These are phyloP conservation scores for Alternaria sp. DNA, from an alignment of 2,329 filamentous ascomycete species.

Conservation along the genomic window DNA sequence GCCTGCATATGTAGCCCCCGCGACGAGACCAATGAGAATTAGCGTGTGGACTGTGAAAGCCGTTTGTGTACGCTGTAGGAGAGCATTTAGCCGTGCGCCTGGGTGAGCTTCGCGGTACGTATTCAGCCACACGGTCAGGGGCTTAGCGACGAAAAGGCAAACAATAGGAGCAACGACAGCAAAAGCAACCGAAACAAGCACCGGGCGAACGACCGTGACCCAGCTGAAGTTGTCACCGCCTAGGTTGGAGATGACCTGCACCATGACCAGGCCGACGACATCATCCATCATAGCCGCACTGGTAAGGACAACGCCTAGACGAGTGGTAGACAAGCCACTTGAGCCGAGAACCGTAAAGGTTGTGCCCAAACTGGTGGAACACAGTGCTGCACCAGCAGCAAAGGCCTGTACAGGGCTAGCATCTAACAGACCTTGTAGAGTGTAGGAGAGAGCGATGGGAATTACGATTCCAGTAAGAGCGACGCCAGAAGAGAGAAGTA, in stretches of 20 bases:
- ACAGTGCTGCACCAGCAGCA: slow-evolving; percentile 75
- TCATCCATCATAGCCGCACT: slow-evolving; percentile 85
- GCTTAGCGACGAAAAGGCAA: slow-evolving; percentile 58
- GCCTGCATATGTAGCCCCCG: slow-evolving; percentile 65
- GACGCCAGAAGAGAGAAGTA: slow-evolving; percentile 67
- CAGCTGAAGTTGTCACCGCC: slow-evolving; percentile 54
- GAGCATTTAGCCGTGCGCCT: slow-evolving; percentile 23
- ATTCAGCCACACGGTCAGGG: slow-evolving; percentile 52
- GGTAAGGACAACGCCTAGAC: slow-evolving; percentile 69
- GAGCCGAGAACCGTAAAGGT: slow-evolving; percentile 72
- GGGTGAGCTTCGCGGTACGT: slow-evolving; percentile 34
- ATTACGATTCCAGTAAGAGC: slow-evolving; percentile 70
- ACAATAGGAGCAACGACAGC: slow-evolving; percentile 57
- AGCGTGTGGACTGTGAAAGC: slow-evolving; percentile 59
- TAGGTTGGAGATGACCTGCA: slow-evolving; percentile 75
- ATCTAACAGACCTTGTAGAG: slow-evolving; percentile 60
- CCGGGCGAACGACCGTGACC: slow-evolving; percentile 58
- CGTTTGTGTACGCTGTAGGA: slow-evolving; percentile 45
- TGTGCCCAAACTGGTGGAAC: slow-evolving; percentile 77
- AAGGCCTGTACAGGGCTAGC: slow-evolving; percentile 70
- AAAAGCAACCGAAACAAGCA: slow-evolving; percentile 64
- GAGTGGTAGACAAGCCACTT: slow-evolving; percentile 62
- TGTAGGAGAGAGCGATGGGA: slow-evolving; percentile 73
- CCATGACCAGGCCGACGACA: slow-evolving; percentile 78
- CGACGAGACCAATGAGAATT: slow-evolving; percentile 60